Evolutionary conservation across 139 green algal species (phyloP).

Genomic region (Zygnema circumcarinatum): DNA sequence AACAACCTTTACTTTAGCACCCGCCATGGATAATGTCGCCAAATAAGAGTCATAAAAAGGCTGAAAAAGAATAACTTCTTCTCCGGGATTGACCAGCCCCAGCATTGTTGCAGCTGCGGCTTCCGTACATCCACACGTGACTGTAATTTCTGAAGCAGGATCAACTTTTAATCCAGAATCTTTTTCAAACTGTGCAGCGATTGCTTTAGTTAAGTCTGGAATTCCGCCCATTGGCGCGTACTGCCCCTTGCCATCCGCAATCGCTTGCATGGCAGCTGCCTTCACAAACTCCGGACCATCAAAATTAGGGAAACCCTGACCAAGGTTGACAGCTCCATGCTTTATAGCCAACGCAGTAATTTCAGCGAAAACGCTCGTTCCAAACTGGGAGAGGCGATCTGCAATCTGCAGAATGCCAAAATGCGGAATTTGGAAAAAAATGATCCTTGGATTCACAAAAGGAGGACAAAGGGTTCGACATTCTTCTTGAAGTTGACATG

Average conservation of each 20-base stretch:
- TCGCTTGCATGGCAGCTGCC: slow-evolving; percentile 29
- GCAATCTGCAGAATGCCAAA: slow-evolving; percentile 50
- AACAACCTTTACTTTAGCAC: slow-evolving; percentile 36
- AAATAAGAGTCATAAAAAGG: slow-evolving; percentile 61
- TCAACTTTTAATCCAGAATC: slow-evolving; percentile 31
- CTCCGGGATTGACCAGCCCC: slow-evolving; percentile 46
- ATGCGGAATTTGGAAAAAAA: no score
- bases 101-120: slow-evolving; percentile 34
- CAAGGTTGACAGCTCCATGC: slow-evolving; percentile 52
- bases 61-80: slow-evolving; percentile 57
- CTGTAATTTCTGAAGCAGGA: slow-evolving; percentile 34
- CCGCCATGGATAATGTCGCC: slow-evolving; percentile 32
- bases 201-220: background rate
- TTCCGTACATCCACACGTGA: slow-evolving; percentile 51
- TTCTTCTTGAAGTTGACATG: no score
- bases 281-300: slow-evolving; percentile 53
- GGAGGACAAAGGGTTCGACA: no score
- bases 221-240: slow-evolving; percentile 45
- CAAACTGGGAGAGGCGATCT: slow-evolving; percentile 35
- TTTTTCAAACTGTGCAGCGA: slow-evolving; percentile 31
- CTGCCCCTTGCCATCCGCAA: slow-evolving; percentile 42
- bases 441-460: no score
- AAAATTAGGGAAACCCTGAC: slow-evolving; percentile 61
- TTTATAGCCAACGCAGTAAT: slow-evolving; percentile 49
- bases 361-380: slow-evolving; percentile 44